Conservation (phyloP, 1,284 basidiomycete genomes). For the Vanrija sp. region DNA sequence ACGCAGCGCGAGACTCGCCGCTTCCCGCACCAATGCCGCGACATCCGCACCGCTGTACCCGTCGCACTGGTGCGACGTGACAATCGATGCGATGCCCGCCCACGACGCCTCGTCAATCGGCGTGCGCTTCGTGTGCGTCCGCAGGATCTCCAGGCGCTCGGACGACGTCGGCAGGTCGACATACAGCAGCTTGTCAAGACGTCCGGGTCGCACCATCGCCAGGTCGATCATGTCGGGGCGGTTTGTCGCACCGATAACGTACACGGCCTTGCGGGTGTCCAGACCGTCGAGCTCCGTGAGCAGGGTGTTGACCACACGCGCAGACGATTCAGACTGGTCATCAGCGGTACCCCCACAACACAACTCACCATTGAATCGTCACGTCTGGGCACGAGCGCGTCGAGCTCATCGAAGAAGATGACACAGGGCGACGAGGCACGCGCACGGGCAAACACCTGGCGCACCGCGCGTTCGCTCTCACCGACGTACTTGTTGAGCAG, state of each 20-base stretch:
- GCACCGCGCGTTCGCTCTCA: conserved; percentile 90
- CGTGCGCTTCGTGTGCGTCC: conserved; percentile 66
- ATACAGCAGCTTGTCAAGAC: conserved; percentile 93
- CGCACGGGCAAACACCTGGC: conserved; percentile 96
- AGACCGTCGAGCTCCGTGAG: conserved; percentile 95
- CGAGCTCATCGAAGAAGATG: conserved; percentile 99
- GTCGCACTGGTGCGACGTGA: conserved; percentile 59
- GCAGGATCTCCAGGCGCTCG: conserved; percentile 82
- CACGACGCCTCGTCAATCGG: conserved; percentile 58
- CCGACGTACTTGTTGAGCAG: conserved; percentile 95
- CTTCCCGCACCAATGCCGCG: conserved; percentile 80
- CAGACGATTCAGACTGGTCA: conserved; percentile 82
- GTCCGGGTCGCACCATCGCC: conserved; percentile 94
- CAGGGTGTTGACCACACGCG: conserved; percentile 95
- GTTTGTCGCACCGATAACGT: conserved; percentile 95
- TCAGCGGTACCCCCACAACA: not conserved
- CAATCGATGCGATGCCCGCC: conserved; percentile 40
- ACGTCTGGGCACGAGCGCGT: conserved; percentile 88
- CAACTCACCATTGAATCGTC: conserved; percentile 80
- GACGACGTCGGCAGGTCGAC: conserved; percentile 77
- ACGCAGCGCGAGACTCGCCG: conserved; percentile 77
- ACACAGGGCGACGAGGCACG: conserved; percentile 95
- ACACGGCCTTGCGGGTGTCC: conserved; percentile 82
- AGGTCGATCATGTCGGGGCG: conserved; percentile 99
- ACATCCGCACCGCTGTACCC: conserved; percentile 89